A percentile compares a stretch with the other conserved stretches of the same genome.
These are phyloP conservation scores for Rhododendron simsii DNA, from an alignment of 148 eudicot species.

Conservation along the genomic window DNA sequence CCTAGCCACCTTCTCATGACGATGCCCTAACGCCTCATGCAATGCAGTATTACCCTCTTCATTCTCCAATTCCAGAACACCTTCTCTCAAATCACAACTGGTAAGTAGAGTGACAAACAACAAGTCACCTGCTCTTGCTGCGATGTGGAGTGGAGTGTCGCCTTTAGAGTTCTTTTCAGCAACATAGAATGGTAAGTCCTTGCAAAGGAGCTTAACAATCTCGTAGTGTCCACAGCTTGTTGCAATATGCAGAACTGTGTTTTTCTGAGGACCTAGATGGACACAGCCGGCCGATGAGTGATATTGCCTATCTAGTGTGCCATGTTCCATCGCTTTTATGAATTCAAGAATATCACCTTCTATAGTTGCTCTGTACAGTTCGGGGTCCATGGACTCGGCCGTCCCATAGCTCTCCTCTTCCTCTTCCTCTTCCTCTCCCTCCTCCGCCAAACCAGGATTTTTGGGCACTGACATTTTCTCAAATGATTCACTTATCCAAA, in stretches of 20 bases:
- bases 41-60: slow-evolving; percentile 23
- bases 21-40: slow-evolving; percentile 23
- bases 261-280: slow-evolving; percentile 23
- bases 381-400: slow-evolving; percentile 18
- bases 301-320: neutral
- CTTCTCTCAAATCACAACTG: slow-evolving; percentile 9
- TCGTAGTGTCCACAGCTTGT: slow-evolving; percentile 13
- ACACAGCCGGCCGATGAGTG: slow-evolving; percentile 10
- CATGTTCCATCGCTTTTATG: slow-evolving; percentile 14
- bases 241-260: slow-evolving; percentile 27
- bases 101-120: neutral
- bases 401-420: slow-evolving; percentile 19
- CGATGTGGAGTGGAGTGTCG: slow-evolving; percentile 24
- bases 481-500: neutral
- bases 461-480: slow-evolving; percentile 15
- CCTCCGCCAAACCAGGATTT: neutral
- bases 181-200: slow-evolving; percentile 17
- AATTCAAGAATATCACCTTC: slow-evolving; percentile 24
- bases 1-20: slow-evolving; percentile 22
- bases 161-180: slow-evolving; percentile 22
- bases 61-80: slow-evolving; percentile 9
- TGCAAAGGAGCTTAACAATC: slow-evolving; percentile 17
- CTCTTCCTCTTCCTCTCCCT: neutral
- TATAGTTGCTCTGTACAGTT: slow-evolving; percentile 19
- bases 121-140: slow-evolving; percentile 21